Base-by-base conservation (phyloP, 768 basidiomycete genomes). In the Boletus rubescentipes region DNA sequence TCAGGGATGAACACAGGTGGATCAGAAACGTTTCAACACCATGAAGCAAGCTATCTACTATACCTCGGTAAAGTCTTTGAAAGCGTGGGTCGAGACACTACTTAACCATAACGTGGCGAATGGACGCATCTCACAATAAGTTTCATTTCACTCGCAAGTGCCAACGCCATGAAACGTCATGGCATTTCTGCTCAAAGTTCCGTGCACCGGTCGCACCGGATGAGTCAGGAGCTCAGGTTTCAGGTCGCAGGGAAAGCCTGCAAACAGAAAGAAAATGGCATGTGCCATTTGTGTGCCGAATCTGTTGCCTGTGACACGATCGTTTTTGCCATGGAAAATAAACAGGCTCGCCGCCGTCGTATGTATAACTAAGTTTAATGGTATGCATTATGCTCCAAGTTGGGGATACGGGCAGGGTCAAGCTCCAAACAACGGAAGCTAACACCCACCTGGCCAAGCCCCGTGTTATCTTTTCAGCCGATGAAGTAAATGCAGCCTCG, bases 1-100 rank as follows among this genome's bases (percentile, higher is more conserved):
- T 57, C 63, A 68, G 63, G 60, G 65, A 46, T 46, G 62, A 55
- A 30, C n/a, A 8, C 39, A 31, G 37, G 66, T 67, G 60, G 65
- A 54, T 67, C 61, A 51, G 54, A 65, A 64, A 60, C 46, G 49
- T 63, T 64, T 66, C 64, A 61, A 40, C 30, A 35, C 51, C 53
- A 53, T 52, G 53, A 51, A 48, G 59, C 43, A 46, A 57, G 60
- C 26, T n/a, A 37, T 44, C 40, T 23, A 20, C 12, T 29, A n/a
- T 26, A 26, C 26, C 45, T 38, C 45, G 49, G 53, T 46, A 47
- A 50, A 58, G 48, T 42, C 53, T 51, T 15, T 12, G 38, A 41
- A 37, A 53, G 50, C 21, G 54, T 55, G 61, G 54, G 51, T 58
- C 55, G 44, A 52, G 43, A 39, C 48, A 30, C 46, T 46, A 36